Conservation (phyloP, 2,329 filamentous ascomycete genomes). For the Verticillium dahliae region DNA sequence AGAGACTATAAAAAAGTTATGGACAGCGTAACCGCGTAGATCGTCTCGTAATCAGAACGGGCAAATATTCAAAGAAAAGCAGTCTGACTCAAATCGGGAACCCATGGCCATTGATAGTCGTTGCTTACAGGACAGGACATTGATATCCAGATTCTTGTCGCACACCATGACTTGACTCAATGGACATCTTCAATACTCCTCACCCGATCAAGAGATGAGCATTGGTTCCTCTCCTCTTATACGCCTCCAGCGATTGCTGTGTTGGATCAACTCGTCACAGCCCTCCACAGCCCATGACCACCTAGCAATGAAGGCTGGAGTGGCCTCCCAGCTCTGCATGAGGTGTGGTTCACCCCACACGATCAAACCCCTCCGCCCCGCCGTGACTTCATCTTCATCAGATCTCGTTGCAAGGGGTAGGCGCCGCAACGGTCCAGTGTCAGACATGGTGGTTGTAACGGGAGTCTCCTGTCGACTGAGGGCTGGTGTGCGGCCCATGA, state of each 20-base stretch:
- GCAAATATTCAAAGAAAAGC: too few species aligned
- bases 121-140: too few species aligned
- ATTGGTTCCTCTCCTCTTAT: constrained; percentile 13
- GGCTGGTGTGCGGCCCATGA: constrained; percentile 1
- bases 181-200: background rate
- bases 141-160: background rate
- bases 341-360: constrained; percentile 17
- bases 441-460: background rate
- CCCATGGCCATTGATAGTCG: too few species aligned
- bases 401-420: background rate
- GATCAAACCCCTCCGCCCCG: constrained; percentile 11
- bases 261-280: constrained; percentile 12
- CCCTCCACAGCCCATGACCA: constrained; percentile 15
- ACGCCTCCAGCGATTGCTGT: constrained; percentile 15
- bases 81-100: too few species aligned
- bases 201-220: background rate
- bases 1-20: too few species aligned
- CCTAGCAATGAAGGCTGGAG: constrained; percentile 13
- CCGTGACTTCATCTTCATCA: constrained; percentile 3
- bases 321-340: constrained; percentile 15
- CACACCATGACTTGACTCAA: background rate
- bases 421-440: background rate
- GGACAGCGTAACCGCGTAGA: too few species aligned
- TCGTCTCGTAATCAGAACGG: too few species aligned
- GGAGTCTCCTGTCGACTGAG: background rate